Base-by-base conservation (phyloP, 2,329 filamentous ascomycete species). In the Botrytis medusae region DNA sequence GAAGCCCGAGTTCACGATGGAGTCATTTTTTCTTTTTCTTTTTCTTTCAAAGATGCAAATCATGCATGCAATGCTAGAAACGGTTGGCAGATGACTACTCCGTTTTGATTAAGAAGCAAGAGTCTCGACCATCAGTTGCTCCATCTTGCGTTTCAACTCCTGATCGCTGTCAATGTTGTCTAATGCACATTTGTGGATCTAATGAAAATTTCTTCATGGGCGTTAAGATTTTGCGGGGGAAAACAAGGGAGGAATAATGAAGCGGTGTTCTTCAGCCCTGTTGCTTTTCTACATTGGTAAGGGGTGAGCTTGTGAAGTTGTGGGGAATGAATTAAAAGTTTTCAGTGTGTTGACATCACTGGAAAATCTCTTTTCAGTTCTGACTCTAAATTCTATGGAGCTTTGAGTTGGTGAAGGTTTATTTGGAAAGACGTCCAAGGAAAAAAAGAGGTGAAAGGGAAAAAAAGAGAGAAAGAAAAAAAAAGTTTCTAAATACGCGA, bases 181-280 rank as follows among this genome's bases (percentile, higher is more conserved):
- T 40, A 37, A 68, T 54, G 63, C 46, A 67, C n/a, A 54, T 54
- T 20, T 68, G 64, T 68, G 64, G 64, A 68, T 54, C 64, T 25
- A 40, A 54, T 68, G 64, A 68, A 68, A 68, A 54, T 68, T 68
- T 68, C 64, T 68, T 54, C 46, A 68, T 68, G 64, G 46, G 46
- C 46, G 1, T 68, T 57, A 18, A 42, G n/a, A 57, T 68, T 68
- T 68, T 68, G 65, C 65, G 65, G 65, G 64, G 65, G 37, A 57
- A 32, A 18, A 68, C 64, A 68, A 54, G 64, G 65, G 64, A 16
- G 34, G n/a, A 48, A 46, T 29, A 42, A 40, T 44, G 48, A 57
- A 57, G 48, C 48, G n/a, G 48, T 57, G 16, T 65, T 48, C 32
- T 68, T 68, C 65, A 68, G 65, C 65, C 65, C 65, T 68, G 65